These are phyloP conservation scores for Tetracladium marchalianum DNA, from an alignment of 495 filamentous ascomycete genomes.

Conservation along the genomic window DNA sequence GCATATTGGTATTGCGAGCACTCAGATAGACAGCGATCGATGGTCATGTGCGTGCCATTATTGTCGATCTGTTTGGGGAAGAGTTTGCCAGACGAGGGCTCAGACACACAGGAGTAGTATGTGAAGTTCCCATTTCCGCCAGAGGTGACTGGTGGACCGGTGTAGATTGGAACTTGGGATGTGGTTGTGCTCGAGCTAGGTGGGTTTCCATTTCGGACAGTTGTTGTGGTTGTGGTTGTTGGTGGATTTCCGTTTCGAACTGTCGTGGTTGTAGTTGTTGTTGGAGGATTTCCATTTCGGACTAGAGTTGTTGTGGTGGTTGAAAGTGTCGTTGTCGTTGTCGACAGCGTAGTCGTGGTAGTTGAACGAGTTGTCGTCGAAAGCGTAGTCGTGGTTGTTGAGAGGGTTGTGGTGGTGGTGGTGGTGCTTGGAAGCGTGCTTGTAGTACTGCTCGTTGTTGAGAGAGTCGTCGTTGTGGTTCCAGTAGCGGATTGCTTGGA, in stretches of 20 bases:
- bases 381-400: not conserved
- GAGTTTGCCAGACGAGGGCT: constrained; percentile 15
- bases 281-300: not conserved
- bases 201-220: not conserved
- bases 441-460: too few relatives aligned
- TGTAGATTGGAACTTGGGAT: not conserved
- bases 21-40: constrained; percentile 12
- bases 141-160: constrained; percentile 3
- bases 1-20: constrained; percentile 4
- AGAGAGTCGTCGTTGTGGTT: too few relatives aligned
- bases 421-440: not conserved
- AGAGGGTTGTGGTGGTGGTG: not conserved
- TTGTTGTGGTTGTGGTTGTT: not conserved
- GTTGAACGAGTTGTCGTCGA: not conserved
- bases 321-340: not conserved
- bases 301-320: constrained; percentile 1
- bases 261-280: too few relatives aligned
- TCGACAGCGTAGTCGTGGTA: not conserved
- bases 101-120: constrained; percentile 19
- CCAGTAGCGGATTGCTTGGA: too few relatives aligned
- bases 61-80: constrained; percentile 14
- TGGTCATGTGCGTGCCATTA: constrained; percentile 16
- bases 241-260: not conserved
- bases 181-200: not conserved
- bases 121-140: constrained; percentile 21